Percentiles rank a stretch among this genome's conserved stretches.
phyloP scores from a whole-genome alignment of 179 eudicot genomes.

The Sideroxylon spinosum region DNA sequence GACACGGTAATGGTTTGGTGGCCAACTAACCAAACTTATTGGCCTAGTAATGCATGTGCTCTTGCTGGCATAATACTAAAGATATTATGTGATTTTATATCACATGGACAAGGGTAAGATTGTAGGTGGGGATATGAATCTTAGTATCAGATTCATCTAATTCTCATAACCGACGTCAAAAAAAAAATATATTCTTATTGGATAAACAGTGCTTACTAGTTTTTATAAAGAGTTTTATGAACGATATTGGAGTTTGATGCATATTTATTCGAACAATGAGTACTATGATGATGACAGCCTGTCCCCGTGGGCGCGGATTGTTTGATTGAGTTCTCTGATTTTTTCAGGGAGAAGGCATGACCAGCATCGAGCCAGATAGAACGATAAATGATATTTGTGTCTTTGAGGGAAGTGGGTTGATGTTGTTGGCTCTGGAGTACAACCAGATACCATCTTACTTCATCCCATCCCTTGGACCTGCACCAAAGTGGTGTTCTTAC shows the following conservation, averaged over 20 bases:
- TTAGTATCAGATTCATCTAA: too few relatives aligned
- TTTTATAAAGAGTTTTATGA: too few relatives aligned
- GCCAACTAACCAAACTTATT: background rate
- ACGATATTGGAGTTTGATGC: too few relatives aligned
- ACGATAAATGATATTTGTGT: slow-evolving; percentile 82
- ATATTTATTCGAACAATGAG: too few relatives aligned
- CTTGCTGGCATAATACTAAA: background rate
- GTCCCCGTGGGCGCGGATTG: background rate
- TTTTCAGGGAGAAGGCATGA: slow-evolving; percentile 90
- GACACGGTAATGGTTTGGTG: background rate
- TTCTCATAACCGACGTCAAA: too few relatives aligned
- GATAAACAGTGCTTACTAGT: too few relatives aligned
- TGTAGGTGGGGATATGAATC: too few relatives aligned
- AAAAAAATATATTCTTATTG: too few relatives aligned
- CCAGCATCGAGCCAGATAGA: slow-evolving; percentile 93
- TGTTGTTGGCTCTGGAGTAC: slow-evolving; percentile 76
- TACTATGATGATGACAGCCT: too few relatives aligned
- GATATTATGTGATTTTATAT: background rate
- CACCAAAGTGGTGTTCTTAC: slow-evolving; percentile 95
- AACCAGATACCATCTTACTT: slow-evolving; percentile 84
- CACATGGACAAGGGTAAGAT: too few relatives aligned
- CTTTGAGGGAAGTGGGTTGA: slow-evolving; percentile 71
- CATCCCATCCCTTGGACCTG: slow-evolving; percentile 91
- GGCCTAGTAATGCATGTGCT: background rate
- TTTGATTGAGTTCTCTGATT: background rate